Base-by-base conservation (phyloP, 768 basidiomycete genomes). In the Roridomyces roridus region DNA sequence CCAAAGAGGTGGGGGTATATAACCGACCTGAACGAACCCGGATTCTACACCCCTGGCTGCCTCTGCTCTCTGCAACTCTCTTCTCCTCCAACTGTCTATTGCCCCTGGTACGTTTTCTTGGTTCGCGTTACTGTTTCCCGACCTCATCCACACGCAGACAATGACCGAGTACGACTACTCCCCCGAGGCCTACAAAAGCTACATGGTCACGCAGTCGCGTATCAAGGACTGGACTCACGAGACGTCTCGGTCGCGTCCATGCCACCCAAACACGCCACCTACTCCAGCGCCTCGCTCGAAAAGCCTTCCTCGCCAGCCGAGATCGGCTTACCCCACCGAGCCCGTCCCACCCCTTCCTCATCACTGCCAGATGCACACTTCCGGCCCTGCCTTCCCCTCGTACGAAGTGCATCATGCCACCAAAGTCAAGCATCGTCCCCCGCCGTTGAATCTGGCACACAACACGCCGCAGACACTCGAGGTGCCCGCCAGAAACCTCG, bases 121-220 rank as follows among this genome's bases (percentile, higher is more conserved):
- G 29, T 15, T 34, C 4, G 4, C 15, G 31, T 10, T 15, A 34
- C 7, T 8, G 4, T n/a, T n/a, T n/a, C n/a, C n/a, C n/a, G n/a
- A n/a, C 10, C 31, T 34, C 4, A 34, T 8, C 7, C 31, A 15
- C 15, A 11, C 7, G 31, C 26, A 59, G 51, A 59, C 35, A 42
- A 85, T 85, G 83, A 85, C 83, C 25, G 83, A 85, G 68, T 85
- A 85, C 78, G 84, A 85, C 71, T 85, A 74, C 68, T 84, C 83
- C 50, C 82, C 82, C 18, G 82, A 80, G 64, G 83, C 82, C 25
- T 72, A 77, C 62, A 74, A 83, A 49, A 77, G 73, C 10, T 73
- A 80, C 64, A 26, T 80, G 48, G 74, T 71, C 24, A 82, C 78
- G n/a, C 82, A 81, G 66, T 25, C 71, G 54, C 74, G 80, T 55